Percentiles rank a stretch among this genome's conserved stretches.
phyloP scores from a whole-genome alignment of 345 rosid species.

The Euphorbia tirucalli region DNA sequence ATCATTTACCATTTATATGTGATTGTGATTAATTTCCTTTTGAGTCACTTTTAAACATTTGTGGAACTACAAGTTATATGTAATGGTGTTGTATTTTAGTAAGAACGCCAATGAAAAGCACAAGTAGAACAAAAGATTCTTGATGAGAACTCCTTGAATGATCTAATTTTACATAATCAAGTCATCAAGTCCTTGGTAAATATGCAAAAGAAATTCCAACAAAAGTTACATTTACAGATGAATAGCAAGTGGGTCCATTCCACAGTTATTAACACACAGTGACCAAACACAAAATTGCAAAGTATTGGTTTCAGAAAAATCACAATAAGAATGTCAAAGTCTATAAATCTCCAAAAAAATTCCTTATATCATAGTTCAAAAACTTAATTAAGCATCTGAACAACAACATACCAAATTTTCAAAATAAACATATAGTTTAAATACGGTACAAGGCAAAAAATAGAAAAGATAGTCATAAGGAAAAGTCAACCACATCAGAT shows the following conservation, averaged over 20 bases:
- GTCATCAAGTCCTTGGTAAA: background rate
- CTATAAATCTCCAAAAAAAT: background rate
- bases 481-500: constrained; percentile 7
- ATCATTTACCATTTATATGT: background rate
- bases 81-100: background rate
- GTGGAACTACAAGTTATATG: background rate
- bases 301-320: background rate
- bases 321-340: background rate
- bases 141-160: background rate
- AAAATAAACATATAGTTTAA: background rate
- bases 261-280: background rate
- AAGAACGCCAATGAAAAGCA: background rate
- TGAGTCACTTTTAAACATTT: background rate
- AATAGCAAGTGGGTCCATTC: background rate
- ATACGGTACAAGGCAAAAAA: background rate
- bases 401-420: background rate
- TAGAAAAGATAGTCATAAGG: background rate
- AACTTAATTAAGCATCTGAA: background rate
- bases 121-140: background rate
- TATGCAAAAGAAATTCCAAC: background rate
- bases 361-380: constrained; percentile 1
- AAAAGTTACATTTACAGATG: background rate
- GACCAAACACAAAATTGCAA: too few relatives aligned
- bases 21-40: background rate
- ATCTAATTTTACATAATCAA: background rate